Base-by-base conservation (phyloP, 2,329 filamentous ascomycete genomes). In the Claviceps lovelessii region DNA sequence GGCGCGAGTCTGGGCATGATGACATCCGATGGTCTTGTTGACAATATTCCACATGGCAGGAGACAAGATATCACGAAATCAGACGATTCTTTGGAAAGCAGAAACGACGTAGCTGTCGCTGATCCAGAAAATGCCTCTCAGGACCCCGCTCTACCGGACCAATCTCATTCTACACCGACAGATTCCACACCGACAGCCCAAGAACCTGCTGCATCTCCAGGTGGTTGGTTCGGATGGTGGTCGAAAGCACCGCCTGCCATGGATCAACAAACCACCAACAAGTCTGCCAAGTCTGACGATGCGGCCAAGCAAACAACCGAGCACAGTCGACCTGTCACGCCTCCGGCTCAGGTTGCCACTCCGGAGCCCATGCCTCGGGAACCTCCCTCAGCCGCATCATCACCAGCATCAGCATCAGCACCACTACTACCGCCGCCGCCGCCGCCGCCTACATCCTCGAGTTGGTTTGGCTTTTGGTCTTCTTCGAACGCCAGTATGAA, bases 211-310 rank as follows among this genome's bases (percentile, higher is more conserved):
- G 56, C 61, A 28, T 60, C 69, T 28, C 69, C 75, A 7, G 72
- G 75, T 31, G 72, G 76, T 23, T 83, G 79, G 80, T 65, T 81
- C 17, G 73, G 76, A 37, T 82, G 80, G 79, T 68, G 78, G 62
- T 63, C 62, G 17, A 67, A 58, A 51, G 59, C 60, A 13, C 62
- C 65, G n/a, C 58, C 63, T 39, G 60, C 59, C 9, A 47, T 55
- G 57, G 41, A 56, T 45, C 48, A 51, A 53, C 55, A 57, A 50
- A 60, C 63, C 60, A 61, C 56, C 58, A 28, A 49, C 53, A 50
- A 54, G 49, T 19, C 33, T 29, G 10, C 39, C 23, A 2, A 46
- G 42, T 19, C 31, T 55, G 39, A 33, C 29, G 17, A 49, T 54
- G 33, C 53, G n/a, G 28, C 52, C 10, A 59, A 58, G 29, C 56